Evolutionary conservation across 2,329 filamentous ascomycete genomes (phyloP).

Genomic region (Fusarium solani-melongenae): DNA sequence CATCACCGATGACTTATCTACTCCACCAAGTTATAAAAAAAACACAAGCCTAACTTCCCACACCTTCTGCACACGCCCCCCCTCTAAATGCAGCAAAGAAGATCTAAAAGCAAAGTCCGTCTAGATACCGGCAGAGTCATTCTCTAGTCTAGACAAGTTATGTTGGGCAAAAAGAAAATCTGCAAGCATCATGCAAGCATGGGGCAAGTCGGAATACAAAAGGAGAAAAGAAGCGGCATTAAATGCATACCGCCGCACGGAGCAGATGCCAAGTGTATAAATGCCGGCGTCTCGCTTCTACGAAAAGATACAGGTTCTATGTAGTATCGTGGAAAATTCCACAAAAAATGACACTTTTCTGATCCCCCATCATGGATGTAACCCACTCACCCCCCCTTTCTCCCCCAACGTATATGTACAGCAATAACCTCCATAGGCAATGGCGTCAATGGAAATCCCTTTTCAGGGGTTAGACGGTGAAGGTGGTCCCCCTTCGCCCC

Average conservation of each 20-base stretch:
- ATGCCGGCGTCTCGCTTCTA: background rate
- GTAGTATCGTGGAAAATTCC: background rate
- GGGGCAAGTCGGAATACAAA: background rate
- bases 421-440: background rate
- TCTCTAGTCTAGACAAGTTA: background rate
- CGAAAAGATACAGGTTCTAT: background rate
- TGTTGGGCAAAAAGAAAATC: background rate
- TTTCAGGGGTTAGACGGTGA: constrained; percentile 14
- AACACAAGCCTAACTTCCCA: too few species aligned
- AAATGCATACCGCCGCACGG: background rate
- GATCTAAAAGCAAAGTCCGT: background rate
- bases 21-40: background rate
- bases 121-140: background rate
- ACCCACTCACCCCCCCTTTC: background rate
- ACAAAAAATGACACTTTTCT: background rate
- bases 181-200: background rate
- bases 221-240: background rate
- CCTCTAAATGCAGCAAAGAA: background rate
- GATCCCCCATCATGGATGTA: background rate
- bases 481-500: background rate
- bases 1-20: background rate
- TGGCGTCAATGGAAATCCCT: background rate
- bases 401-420: background rate
- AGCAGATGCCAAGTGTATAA: background rate
- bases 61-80: background rate